Conservation (phyloP, 352 stramenopile genomes). For the Pythium scleroteichum region DNA sequence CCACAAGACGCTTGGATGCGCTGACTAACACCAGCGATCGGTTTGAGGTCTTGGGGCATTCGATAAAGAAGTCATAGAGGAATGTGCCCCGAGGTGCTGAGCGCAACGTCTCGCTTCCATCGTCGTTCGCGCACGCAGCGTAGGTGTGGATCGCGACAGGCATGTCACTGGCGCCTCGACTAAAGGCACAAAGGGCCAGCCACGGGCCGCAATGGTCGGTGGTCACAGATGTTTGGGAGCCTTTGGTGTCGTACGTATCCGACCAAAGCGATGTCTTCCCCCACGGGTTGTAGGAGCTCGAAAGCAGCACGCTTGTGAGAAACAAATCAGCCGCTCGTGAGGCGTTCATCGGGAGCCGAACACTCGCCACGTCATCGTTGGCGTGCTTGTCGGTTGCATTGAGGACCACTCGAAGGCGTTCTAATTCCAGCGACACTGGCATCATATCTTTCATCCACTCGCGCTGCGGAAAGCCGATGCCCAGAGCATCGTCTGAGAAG, state of each 20-base stretch:
- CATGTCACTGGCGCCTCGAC: no score
- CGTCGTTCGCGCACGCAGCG: no score
- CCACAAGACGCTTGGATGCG: slow-evolving; percentile 13
- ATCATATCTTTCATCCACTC: slow-evolving; percentile 13
- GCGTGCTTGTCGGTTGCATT: slow-evolving; percentile 8
- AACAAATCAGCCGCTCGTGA: slow-evolving; percentile 19
- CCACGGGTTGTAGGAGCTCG: slow-evolving; percentile 7
- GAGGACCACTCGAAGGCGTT: slow-evolving; percentile 2
- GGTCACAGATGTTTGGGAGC: no score
- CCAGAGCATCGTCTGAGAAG: no score
- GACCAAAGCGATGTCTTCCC: not conserved
- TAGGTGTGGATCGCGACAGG: no score
- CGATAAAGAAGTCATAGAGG: no score
- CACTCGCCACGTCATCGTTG: slow-evolving; percentile 1
- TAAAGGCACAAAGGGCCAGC: no score
- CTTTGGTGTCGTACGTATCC: no score
- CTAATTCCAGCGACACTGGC: not conserved
- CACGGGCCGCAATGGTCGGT: no score
- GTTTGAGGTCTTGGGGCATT: no score
- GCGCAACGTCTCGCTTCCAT: no score
- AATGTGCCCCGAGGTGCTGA: no score
- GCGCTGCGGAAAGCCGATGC: slow-evolving; percentile 11
- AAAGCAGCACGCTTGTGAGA: slow-evolving; percentile 1
- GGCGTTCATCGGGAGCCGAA: slow-evolving; percentile 23
- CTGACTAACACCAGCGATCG: slow-evolving; percentile 3